A percentile compares a stretch with the other conserved stretches of the same genome.
phyloP scores from a whole-genome alignment of 2,329 filamentous ascomycete genomes.

The Aspergillus ibericus region DNA sequence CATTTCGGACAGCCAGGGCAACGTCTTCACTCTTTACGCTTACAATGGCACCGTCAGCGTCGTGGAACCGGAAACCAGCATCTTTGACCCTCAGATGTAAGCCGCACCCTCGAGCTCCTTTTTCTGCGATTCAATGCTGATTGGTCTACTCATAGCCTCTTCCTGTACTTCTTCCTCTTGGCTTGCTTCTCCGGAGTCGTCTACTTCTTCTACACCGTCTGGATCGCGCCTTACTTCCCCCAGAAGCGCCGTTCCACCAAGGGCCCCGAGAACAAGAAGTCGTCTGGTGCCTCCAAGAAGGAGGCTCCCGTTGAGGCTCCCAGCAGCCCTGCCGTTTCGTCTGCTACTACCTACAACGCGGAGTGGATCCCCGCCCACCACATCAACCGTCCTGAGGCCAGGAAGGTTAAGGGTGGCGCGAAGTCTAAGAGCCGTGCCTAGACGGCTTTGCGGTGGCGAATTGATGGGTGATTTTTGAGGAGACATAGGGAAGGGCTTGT shows the following conservation, averaged over 20 bases:
- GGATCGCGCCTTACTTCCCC: conserved; percentile 94
- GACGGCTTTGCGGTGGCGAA: conserved; percentile 7
- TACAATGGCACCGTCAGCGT: conserved; percentile 82
- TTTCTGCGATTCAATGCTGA: conserved; percentile 5
- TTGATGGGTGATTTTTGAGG: conserved; percentile 4
- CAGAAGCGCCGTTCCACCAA: conserved; percentile 66
- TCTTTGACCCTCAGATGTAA: conserved; percentile 95
- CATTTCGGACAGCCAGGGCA: conserved; percentile 64
- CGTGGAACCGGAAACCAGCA: conserved; percentile 85
- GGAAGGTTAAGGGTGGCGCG: conserved; percentile 56
- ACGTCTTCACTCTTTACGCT: conserved; percentile 72
- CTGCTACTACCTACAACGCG: conserved; percentile 78
- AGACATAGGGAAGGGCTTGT: conserved; percentile 9
- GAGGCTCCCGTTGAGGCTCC: conserved; percentile 66
- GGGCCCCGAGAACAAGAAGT: conserved; percentile 65
- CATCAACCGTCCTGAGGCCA: conserved; percentile 77
- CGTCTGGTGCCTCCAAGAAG: conserved; percentile 66
- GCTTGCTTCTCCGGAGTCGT: conserved; percentile 74
- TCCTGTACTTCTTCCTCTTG: conserved; percentile 91
- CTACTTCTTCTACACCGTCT: conserved; percentile 98
- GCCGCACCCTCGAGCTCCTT: neutral
- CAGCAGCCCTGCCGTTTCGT: conserved; percentile 68
- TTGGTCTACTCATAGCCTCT: conserved; percentile 65
- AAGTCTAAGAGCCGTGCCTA: conserved; percentile 40
- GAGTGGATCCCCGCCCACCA: conserved; percentile 92